Evolutionary conservation across 2,329 filamentous ascomycete species (phyloP), one percentile per base, ranked within the genome.

Genomic region (Polytolypa hystricis): DNA sequence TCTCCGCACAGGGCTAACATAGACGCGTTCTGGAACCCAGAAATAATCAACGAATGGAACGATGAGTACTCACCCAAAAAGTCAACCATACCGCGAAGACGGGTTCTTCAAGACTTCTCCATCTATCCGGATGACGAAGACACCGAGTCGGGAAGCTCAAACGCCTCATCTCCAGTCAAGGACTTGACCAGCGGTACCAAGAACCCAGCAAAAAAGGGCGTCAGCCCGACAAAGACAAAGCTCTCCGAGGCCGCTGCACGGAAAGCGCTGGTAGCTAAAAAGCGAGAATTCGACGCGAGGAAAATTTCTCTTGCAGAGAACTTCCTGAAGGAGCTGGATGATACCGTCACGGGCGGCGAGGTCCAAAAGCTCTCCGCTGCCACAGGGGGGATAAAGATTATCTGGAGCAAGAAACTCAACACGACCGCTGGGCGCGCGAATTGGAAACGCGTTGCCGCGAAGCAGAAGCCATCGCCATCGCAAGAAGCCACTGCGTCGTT

Each of bases 351-450:
- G 0, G 52, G 55, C 4, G 67, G 69, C 18, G 56, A 66, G 30
- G 64, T 80, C 33, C 49, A 56, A 17, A 48, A 54, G 3, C 58
- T 77, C 12, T 59, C 72, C 2, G 55, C 60, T 11, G 49, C 58
- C 8, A 72, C 71, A 0, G 74, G 74, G 18, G 76, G 76, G 11
- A 68, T 79, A 9, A 62, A 65, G 26, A 62, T 80, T 32, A 48
- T 71, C 30, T 80, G 76, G 76, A 74, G 65, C 47, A 76, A 74
- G 38, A 79, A 70, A 1, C 64, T 80, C 14, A 72, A 73, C 40
- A 71, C 69, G 3, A 79, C 76, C 0, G 76, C 76, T 23, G 76
- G 66, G 0, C 70, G 81, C 27, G 82, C 82, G 18, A 79, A 74
- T 48, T 85, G 81, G 80, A 76, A 71, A 46, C 69, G 74, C 15